phyloP scores from a whole-genome alignment of 164 flowering plant genomes.

The Tetracentron sinense region DNA sequence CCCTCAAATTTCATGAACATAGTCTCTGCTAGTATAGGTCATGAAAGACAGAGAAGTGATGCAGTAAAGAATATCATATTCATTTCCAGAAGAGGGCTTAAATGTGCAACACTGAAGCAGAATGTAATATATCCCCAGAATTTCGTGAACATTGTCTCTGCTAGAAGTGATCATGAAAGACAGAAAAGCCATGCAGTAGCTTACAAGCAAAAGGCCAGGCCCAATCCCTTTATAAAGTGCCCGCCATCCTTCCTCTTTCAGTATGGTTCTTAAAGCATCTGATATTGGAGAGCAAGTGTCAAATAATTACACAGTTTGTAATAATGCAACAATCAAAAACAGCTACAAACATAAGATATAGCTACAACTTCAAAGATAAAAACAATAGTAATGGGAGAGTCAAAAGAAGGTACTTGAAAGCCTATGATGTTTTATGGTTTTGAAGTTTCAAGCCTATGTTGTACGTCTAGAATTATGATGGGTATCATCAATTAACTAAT shows the following conservation, averaged over 20 bases:
- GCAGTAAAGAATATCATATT: too few relatives aligned
- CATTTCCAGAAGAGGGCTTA: too few relatives aligned
- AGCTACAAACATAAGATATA: conserved; percentile 1
- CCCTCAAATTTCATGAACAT: too few relatives aligned
- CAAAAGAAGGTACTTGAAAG: not conserved
- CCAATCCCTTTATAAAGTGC: conserved; percentile 85
- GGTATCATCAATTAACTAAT: too few relatives aligned
- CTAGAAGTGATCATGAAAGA: conserved; percentile 2
- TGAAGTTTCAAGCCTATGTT: conserved; percentile 2
- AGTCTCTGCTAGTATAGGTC: too few relatives aligned
- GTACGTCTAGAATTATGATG: not conserved
- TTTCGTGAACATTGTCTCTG: not conserved
- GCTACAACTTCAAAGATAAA: not conserved
- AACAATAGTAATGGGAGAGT: not conserved
- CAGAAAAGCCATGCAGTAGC: conserved; percentile 13
- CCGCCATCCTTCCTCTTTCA: conserved; percentile 92
- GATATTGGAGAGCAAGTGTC: conserved; percentile 18
- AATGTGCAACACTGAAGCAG: too few relatives aligned
- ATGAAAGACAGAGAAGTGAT: too few relatives aligned
- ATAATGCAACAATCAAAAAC: conserved; percentile 6
- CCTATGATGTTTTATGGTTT: not conserved
- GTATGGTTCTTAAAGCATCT: conserved; percentile 94
- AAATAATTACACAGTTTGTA: conserved; percentile 6
- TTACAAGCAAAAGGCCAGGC: conserved; percentile 87
- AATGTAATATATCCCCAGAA: too few relatives aligned